Percentiles rank a stretch among this genome's conserved stretches.
Conservation (phyloP, 495 filamentous ascomycete genomes). For the Daldinia caldariorum region DNA sequence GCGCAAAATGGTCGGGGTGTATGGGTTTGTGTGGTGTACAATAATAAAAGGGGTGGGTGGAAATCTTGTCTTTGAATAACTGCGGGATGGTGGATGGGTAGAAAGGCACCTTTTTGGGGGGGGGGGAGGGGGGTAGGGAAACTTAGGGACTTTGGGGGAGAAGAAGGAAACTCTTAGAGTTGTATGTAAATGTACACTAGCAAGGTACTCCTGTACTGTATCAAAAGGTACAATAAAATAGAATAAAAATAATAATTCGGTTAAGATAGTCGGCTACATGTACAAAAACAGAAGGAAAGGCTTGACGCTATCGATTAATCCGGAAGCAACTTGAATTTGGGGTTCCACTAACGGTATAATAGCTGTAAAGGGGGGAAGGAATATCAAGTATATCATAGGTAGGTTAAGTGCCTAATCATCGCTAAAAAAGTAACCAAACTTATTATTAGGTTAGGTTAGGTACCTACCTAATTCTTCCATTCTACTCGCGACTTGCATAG, state of each 20-base stretch:
- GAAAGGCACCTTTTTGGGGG: neutral
- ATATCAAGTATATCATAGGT: neutral
- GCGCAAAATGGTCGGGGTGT: conserved; percentile 28
- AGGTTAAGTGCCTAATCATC: too few species aligned
- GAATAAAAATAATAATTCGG: conserved; percentile 25
- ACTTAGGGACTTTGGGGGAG: neutral
- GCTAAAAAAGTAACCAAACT: neutral
- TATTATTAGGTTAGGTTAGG: too few species aligned
- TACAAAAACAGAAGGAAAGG: conserved; percentile 29
- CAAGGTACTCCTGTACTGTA: neutral
- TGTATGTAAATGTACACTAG: conserved; percentile 1
- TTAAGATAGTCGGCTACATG: conserved; percentile 31
- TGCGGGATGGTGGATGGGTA: conserved; percentile 25
- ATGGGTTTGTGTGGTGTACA: conserved; percentile 10
- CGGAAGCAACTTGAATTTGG: conserved; percentile 14
- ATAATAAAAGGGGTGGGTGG: conserved; percentile 20
- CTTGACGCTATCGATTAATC: conserved; percentile 40
- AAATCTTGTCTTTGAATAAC: conserved; percentile 15
- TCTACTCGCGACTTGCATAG: too few species aligned
- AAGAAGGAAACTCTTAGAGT: neutral
- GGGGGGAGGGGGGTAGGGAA: neutral
- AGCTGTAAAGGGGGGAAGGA: conserved; percentile 1
- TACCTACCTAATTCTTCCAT: too few species aligned
- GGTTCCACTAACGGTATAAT: conserved; percentile 5
- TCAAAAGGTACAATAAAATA: conserved; percentile 8